Conservation (phyloP, 345 rosid genomes). For the Turritis glabra region DNA sequence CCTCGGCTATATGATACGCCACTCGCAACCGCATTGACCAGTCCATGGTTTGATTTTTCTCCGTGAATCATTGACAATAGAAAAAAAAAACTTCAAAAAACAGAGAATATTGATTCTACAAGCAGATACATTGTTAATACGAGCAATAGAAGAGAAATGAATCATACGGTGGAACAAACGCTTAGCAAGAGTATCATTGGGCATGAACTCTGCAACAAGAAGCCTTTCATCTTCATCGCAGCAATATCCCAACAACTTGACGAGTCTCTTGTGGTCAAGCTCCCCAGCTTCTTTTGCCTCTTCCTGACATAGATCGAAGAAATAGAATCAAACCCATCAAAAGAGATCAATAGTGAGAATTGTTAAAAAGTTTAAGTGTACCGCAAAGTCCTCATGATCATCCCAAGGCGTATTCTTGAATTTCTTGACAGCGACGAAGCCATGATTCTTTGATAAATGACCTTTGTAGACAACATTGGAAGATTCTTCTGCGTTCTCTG, state of each 20-base stretch:
- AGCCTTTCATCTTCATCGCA: not conserved
- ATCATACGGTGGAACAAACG: not conserved
- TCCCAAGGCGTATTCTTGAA: conserved; percentile 64
- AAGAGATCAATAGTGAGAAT: not conserved
- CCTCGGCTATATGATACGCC: conserved; percentile 72
- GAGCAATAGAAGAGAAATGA: too few species aligned
- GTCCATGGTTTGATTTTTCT: conserved; percentile 82
- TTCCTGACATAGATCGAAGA: not conserved
- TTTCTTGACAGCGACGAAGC: conserved; percentile 69
- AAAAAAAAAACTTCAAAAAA: conserved; percentile 16
- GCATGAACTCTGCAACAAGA: not conserved
- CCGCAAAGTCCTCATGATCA: conserved; percentile 61
- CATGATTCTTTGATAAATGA: conserved; percentile 41
- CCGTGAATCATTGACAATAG: conserved; percentile 40
- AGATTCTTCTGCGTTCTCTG: conserved; percentile 38
- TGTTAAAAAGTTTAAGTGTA: conserved; percentile 18
- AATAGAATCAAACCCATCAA: not conserved
- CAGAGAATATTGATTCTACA: not conserved
- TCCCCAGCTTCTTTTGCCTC: not conserved
- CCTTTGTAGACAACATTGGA: conserved; percentile 61
- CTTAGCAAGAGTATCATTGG: not conserved
- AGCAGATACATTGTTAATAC: not conserved
- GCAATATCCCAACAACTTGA: not conserved
- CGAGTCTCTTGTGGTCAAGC: not conserved
- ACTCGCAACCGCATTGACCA: conserved; percentile 83